A percentile compares a stretch with the other conserved stretches of the same genome.
phyloP scores from a whole-genome alignment of 805 yeast genomes.

The Candida ficus region DNA sequence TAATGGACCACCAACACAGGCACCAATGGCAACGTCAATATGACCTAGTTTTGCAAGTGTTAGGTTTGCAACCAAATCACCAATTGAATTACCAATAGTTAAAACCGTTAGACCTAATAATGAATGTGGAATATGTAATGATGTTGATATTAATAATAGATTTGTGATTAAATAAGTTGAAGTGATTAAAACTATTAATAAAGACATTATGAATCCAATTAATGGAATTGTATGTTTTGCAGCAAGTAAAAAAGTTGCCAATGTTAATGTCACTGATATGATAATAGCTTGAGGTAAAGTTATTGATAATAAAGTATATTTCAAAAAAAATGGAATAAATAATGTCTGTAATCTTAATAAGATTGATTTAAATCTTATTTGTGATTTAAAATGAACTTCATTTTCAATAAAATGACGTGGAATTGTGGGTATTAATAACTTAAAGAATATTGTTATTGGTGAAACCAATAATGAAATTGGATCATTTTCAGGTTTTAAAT shows the following conservation, averaged over 20 bases:
- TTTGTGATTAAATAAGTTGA: slow-evolving; percentile 68
- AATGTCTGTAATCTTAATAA: slow-evolving; percentile 1
- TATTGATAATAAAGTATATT: neutral
- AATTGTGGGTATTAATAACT: slow-evolving; percentile 3
- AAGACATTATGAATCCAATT: slow-evolving; percentile 61
- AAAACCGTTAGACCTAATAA: slow-evolving; percentile 82
- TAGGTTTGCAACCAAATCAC: slow-evolving; percentile 80
- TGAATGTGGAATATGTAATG: slow-evolving; percentile 64
- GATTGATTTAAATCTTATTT: neutral
- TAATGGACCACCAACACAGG: slow-evolving; percentile 92
- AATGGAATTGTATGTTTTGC: slow-evolving; percentile 25
- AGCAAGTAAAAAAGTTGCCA: neutral
- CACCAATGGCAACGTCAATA: slow-evolving; percentile 89
- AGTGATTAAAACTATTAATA: slow-evolving; percentile 62
- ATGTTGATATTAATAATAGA: slow-evolving; percentile 54
- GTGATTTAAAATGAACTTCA: neutral
- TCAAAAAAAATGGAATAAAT: slow-evolving; percentile 1
- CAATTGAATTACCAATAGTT: slow-evolving; percentile 89
- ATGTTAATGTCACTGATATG: neutral
- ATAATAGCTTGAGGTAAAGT: neutral
- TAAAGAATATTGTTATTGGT: slow-evolving; percentile 6
- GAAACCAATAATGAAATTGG: neutral
- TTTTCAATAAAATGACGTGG: neutral
- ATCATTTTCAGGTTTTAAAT: neutral
- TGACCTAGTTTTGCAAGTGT: slow-evolving; percentile 78